Conservation (phyloP, 805 yeast genomes). For the Cyberlindnera maclurae region DNA sequence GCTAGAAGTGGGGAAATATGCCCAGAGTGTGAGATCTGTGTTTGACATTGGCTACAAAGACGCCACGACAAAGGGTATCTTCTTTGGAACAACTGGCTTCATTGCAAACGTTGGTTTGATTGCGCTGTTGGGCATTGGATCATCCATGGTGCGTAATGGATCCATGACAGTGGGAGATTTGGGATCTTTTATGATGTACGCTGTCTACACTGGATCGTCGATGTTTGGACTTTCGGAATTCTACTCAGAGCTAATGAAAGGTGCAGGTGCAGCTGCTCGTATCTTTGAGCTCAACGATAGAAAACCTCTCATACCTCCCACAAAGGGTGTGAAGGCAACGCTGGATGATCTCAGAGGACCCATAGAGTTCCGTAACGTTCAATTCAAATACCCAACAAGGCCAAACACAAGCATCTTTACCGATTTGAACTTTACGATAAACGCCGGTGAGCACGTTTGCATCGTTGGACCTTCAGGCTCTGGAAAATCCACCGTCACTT, state of each 20-base stretch:
- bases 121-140: constrained; percentile 74
- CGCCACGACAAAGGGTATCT: constrained; percentile 70
- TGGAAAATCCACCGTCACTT: constrained; percentile 86
- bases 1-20: constrained; percentile 68
- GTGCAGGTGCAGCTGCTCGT: constrained; percentile 91
- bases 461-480: constrained; percentile 97
- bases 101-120: constrained; percentile 76
- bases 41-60: constrained; percentile 69
- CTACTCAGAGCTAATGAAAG: constrained; percentile 93
- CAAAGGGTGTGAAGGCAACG: constrained; percentile 45
- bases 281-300: constrained; percentile 81
- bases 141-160: constrained; percentile 72
- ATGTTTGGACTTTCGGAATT: constrained; percentile 87
- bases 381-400: constrained; percentile 81
- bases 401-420: constrained; percentile 61
- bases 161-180: constrained; percentile 80
- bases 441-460: constrained; percentile 83
- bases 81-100: constrained; percentile 73
- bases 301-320: constrained; percentile 62
- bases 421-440: constrained; percentile 50
- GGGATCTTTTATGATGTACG: constrained; percentile 91
- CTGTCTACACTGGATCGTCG: constrained; percentile 89
- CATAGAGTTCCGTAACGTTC: constrained; percentile 55
- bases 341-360: constrained; percentile 28
- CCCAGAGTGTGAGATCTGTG: constrained; percentile 58